These are phyloP conservation scores for Zymoseptoria tritici DNA, from an alignment of 2,329 filamentous ascomycete species.

Conservation along the genomic window DNA sequence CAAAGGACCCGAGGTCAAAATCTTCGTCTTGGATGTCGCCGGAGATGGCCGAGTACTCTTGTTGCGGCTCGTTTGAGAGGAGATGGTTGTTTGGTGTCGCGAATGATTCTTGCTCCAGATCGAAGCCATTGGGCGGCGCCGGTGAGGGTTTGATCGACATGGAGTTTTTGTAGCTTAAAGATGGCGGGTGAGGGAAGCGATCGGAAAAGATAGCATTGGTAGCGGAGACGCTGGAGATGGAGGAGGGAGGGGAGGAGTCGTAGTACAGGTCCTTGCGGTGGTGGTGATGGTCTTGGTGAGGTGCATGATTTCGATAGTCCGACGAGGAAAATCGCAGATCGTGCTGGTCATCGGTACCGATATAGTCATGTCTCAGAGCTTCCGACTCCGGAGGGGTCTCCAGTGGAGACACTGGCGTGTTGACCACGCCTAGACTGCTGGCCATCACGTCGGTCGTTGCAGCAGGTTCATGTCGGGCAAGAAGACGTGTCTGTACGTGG, in stretches of 20 bases:
- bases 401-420: neutral
- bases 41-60: neutral
- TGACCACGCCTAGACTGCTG: neutral
- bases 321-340: neutral
- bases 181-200: neutral
- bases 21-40: conserved; percentile 4
- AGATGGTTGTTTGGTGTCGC: neutral
- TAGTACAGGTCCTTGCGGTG: neutral
- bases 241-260: neutral
- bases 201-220: neutral
- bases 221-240: neutral
- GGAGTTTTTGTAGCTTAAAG: neutral
- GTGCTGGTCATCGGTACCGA: neutral
- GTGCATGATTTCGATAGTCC: neutral
- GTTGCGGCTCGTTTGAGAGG: neutral
- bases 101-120: conserved; percentile 11
- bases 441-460: neutral
- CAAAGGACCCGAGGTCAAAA: conserved; percentile 28
- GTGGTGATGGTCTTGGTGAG: neutral
- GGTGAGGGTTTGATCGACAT: conserved; percentile 17
- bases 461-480: too few species aligned
- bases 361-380: neutral
- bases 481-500: neutral
- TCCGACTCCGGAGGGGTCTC: neutral
- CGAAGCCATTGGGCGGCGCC: conserved; percentile 23